Evolutionary conservation across 768 basidiomycete species (phyloP).

Genomic region (Lactarius psammicola): DNA sequence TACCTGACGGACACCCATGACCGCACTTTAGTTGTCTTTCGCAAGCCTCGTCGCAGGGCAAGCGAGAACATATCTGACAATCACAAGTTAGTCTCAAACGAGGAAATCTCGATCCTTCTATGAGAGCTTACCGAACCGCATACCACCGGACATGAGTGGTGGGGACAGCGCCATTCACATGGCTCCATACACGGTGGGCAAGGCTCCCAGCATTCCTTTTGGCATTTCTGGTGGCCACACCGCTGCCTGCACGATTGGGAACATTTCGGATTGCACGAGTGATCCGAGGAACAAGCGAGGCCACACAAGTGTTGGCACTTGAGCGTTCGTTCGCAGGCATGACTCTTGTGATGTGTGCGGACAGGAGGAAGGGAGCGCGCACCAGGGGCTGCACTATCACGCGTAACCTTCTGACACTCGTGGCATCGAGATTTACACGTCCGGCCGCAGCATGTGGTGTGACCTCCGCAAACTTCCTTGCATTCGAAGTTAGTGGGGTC

Average conservation of each 20-base stretch:
- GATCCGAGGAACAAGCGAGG: constrained; percentile 33
- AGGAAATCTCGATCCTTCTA: not conserved
- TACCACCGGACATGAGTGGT: constrained; percentile 36
- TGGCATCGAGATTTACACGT: constrained; percentile 31
- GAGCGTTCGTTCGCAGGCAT: constrained; percentile 35
- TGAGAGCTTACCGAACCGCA: constrained; percentile 39
- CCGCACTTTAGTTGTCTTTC: constrained; percentile 37
- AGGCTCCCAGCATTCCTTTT: constrained; percentile 34
- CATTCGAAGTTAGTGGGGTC: constrained; percentile 31
- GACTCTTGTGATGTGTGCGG: constrained; percentile 31
- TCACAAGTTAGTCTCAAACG: not conserved
- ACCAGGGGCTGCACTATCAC: not conserved
- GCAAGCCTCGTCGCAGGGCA: constrained; percentile 41
- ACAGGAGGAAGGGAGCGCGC: not conserved
- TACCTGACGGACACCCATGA: constrained; percentile 41
- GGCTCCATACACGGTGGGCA: constrained; percentile 39
- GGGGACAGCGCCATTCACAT: constrained; percentile 39
- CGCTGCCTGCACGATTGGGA: constrained; percentile 31
- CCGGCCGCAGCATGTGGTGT: constrained; percentile 35
- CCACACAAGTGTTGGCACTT: constrained; percentile 38
- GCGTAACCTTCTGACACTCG: constrained; percentile 26
- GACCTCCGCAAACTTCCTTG: constrained; percentile 30
- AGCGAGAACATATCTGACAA: constrained; percentile 38
- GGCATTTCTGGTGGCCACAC: constrained; percentile 36
- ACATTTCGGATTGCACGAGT: constrained; percentile 36